Evolutionary conservation across 345 rosid species (phyloP).

Genomic region (sweet orange (Citrus sinensis)): DVS_A1.0 CM039163.1:1731501-1732000

Average conservation of each 20-base stretch:
- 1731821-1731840: conserved; percentile 78
- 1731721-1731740: conserved; percentile 78
- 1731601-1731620: conserved; percentile 73
- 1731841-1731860: conserved; percentile 77
- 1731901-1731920: conserved; percentile 60
- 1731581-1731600: conserved; percentile 77
- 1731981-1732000: conserved; percentile 80
- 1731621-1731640: conserved; percentile 60
- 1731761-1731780: conserved; percentile 55
- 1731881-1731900: conserved; percentile 75
- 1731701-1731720: conserved; percentile 61
- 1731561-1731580: conserved; percentile 93
- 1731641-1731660: conserved; percentile 71
- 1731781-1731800: conserved; percentile 86
- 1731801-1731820: conserved; percentile 69
- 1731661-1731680: conserved; percentile 70
- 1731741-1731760: conserved; percentile 89
- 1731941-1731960: conserved; percentile 72
- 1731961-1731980: conserved; percentile 41
- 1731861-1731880: conserved; percentile 61
- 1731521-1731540: conserved; percentile 84
- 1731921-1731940: conserved; percentile 49
- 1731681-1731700: conserved; percentile 79
- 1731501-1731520: conserved; percentile 65
- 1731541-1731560: conserved; percentile 50